phyloP scores from a whole-genome alignment of 352 stramenopile species.

The Globisporangium radiosum region DNA sequence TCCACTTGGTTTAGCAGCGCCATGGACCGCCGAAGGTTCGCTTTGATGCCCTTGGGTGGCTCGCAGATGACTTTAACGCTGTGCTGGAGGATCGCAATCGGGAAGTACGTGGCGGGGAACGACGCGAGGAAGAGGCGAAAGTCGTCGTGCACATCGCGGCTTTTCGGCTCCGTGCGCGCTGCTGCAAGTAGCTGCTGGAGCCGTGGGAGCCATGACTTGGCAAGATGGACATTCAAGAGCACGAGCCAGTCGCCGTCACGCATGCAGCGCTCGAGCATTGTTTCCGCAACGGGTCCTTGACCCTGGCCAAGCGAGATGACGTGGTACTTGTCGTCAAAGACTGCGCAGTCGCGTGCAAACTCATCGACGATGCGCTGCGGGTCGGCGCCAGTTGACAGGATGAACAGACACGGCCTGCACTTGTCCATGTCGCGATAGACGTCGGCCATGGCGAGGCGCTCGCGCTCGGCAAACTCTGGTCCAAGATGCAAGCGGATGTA shows the following conservation, averaged over 20 bases:
- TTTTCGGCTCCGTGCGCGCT: slow-evolving; percentile 23
- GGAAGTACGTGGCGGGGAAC: slow-evolving; percentile 63
- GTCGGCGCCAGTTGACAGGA: slow-evolving; percentile 68
- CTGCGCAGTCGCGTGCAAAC: slow-evolving; percentile 36
- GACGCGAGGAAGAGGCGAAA: slow-evolving; percentile 71
- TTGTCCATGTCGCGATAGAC: slow-evolving; percentile 54
- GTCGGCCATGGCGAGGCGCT: slow-evolving; percentile 27
- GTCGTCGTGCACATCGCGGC: slow-evolving; percentile 35
- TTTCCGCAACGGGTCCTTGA: slow-evolving; percentile 62
- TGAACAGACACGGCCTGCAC: slow-evolving; percentile 63
- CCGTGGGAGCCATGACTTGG: slow-evolving; percentile 65
- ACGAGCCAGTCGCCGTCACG: slow-evolving; percentile 54
- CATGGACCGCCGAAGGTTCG: slow-evolving; percentile 69
- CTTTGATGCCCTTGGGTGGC: slow-evolving; percentile 60
- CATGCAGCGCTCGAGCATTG: slow-evolving; percentile 42
- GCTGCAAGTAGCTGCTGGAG: slow-evolving; percentile 41
- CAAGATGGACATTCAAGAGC: slow-evolving; percentile 73
- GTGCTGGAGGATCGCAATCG: slow-evolving; percentile 64
- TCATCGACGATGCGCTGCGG: slow-evolving; percentile 38
- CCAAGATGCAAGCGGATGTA: slow-evolving; percentile 44
- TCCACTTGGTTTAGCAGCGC: slow-evolving; percentile 17
- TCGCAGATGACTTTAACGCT: slow-evolving; percentile 79
- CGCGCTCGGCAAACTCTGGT: slow-evolving; percentile 11
- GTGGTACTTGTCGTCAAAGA: slow-evolving; percentile 34
- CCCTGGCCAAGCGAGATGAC: slow-evolving; percentile 73